Conservation (phyloP, 1,284 basidiomycete species). For the Microbotryomycetes sp. region DNA sequence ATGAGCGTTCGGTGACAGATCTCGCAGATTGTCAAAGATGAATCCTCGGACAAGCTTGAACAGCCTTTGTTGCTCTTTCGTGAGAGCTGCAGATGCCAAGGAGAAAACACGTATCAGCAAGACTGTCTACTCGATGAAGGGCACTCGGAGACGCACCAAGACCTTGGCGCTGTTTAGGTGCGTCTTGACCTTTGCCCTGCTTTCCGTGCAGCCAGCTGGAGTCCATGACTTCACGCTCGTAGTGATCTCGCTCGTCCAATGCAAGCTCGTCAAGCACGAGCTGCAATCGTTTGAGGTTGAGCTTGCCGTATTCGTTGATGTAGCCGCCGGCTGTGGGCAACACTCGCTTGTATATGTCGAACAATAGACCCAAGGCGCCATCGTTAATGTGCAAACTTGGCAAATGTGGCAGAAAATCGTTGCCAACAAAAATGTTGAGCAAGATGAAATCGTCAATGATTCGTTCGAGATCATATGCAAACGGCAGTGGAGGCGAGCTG, state of each 20-base stretch:
- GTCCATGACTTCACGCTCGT: slow-evolving; percentile 84
- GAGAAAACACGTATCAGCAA: neutral
- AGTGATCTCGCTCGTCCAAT: slow-evolving; percentile 78
- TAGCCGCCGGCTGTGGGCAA: slow-evolving; percentile 82
- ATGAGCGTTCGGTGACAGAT: slow-evolving; percentile 43
- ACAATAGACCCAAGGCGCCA: slow-evolving; percentile 85
- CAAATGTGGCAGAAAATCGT: slow-evolving; percentile 93
- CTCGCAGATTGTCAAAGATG: slow-evolving; percentile 44
- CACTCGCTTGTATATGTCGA: slow-evolving; percentile 90
- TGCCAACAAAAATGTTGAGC: slow-evolving; percentile 92
- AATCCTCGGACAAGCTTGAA: slow-evolving; percentile 70
- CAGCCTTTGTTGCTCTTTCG: slow-evolving; percentile 60
- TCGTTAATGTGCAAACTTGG: slow-evolving; percentile 97
- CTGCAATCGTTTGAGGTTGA: slow-evolving; percentile 75
- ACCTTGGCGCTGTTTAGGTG: slow-evolving; percentile 49
- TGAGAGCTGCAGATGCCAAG: slow-evolving; percentile 18
- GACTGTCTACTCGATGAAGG: neutral
- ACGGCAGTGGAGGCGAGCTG: slow-evolving; percentile 52
- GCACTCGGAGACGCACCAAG: slow-evolving; percentile 13
- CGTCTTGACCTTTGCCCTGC: slow-evolving; percentile 53
- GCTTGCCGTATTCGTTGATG: slow-evolving; percentile 80
- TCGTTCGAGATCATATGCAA: slow-evolving; percentile 76
- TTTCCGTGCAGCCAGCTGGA: slow-evolving; percentile 85
- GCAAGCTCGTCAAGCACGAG: slow-evolving; percentile 81
- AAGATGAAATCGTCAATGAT: slow-evolving; percentile 98